Evolutionary conservation across 2,329 filamentous ascomycete species (phyloP).

Genomic region (Coniosporium tulheliwenetii): DNA sequence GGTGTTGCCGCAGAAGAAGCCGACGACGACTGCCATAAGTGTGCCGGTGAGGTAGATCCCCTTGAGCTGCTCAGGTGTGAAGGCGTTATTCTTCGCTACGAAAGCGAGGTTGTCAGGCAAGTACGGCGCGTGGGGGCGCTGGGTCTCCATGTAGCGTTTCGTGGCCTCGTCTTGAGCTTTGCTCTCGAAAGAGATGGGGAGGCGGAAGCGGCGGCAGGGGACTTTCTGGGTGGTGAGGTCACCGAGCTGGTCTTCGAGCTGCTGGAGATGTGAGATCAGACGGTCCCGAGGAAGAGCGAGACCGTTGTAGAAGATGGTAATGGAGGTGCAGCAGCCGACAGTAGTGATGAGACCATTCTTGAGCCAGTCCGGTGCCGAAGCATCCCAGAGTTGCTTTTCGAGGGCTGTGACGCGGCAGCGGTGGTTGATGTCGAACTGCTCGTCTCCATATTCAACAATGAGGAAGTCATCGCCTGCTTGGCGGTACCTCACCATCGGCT

Average conservation of each 20-base stretch:
- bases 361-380: slow-evolving; percentile 20
- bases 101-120: slow-evolving; percentile 48
- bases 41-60: slow-evolving; percentile 34
- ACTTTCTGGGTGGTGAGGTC: slow-evolving; percentile 24
- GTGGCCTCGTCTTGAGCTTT: slow-evolving; percentile 34
- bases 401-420: slow-evolving; percentile 39
- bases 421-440: slow-evolving; percentile 40
- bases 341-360: slow-evolving; percentile 31
- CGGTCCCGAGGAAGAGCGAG: slow-evolving; percentile 17
- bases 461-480: slow-evolving; percentile 33
- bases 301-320: slow-evolving; percentile 27
- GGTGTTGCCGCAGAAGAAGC: slow-evolving; percentile 39
- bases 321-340: slow-evolving; percentile 32
- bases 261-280: slow-evolving; percentile 21
- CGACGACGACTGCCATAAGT: slow-evolving; percentile 37
- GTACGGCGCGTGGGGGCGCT: slow-evolving; percentile 44
- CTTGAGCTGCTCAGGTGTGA: slow-evolving; percentile 31
- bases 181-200: slow-evolving; percentile 27
- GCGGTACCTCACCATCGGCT: slow-evolving; percentile 15
- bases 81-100: slow-evolving; percentile 37
- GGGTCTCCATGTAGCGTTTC: slow-evolving; percentile 44
- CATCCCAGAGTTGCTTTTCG: slow-evolving; percentile 29
- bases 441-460: slow-evolving; percentile 42
- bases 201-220: slow-evolving; percentile 24
- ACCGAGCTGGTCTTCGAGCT: slow-evolving; percentile 24